phyloP scores from a whole-genome alignment of 768 basidiomycete species.

The Asterophora lycoperdoides region DNA sequence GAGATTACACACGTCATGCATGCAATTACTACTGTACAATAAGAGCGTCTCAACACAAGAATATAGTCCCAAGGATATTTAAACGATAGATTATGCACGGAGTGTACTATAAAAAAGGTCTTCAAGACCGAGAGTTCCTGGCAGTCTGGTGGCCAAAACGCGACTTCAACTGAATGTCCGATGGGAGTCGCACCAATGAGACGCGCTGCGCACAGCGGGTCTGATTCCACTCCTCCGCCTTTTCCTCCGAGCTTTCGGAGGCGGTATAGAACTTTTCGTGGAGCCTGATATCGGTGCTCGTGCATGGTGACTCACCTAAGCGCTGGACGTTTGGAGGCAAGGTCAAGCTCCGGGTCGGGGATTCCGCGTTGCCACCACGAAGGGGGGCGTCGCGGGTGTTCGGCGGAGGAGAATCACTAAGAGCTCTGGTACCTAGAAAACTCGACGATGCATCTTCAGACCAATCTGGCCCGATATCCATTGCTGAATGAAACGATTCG shows the following conservation, averaged over 20 bases:
- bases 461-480: slow-evolving; percentile 53
- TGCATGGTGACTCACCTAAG: slow-evolving; percentile 8
- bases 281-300: slow-evolving; percentile 17
- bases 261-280: slow-evolving; percentile 47
- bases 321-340: slow-evolving; percentile 4
- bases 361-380: slow-evolving; percentile 10
- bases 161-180: slow-evolving; percentile 36
- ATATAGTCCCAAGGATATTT: slow-evolving; percentile 1
- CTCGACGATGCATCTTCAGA: slow-evolving; percentile 35
- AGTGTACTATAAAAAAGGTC: background rate
- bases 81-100: slow-evolving; percentile 9
- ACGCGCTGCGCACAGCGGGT: slow-evolving; percentile 84
- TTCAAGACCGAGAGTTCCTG: background rate
- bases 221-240: slow-evolving; percentile 87
- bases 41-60: background rate
- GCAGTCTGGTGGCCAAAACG: slow-evolving; percentile 18
- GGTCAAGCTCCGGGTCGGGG: slow-evolving; percentile 1
- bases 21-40: slow-evolving; percentile 1
- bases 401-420: slow-evolving; percentile 34
- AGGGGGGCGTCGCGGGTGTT: too few species aligned
- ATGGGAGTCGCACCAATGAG: slow-evolving; percentile 72
- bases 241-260: slow-evolving; percentile 50
- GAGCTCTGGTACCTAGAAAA: slow-evolving; percentile 26
- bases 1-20: too few species aligned
- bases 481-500: slow-evolving; percentile 67